phyloP scores from a whole-genome alignment of 345 rosid species.

The Salix purpurea region DNA sequence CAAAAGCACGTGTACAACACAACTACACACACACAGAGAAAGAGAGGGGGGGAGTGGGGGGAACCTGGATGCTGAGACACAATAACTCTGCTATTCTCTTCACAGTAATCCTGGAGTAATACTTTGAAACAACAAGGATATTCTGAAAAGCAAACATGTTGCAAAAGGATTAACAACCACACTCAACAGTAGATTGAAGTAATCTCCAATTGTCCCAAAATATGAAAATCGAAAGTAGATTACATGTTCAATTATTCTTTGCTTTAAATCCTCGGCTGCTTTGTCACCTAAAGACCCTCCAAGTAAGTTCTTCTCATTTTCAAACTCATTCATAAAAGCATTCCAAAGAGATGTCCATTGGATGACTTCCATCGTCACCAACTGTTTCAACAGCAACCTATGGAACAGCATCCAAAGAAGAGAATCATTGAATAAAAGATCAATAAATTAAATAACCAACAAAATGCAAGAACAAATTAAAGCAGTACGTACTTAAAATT shows the following conservation, averaged over 20 bases:
- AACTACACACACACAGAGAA: neutral
- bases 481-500: conserved; percentile 60
- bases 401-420: conserved; percentile 8
- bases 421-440: neutral
- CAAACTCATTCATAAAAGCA: conserved; percentile 77
- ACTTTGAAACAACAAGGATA: conserved; percentile 93
- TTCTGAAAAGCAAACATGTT: conserved; percentile 54
- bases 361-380: conserved; percentile 97
- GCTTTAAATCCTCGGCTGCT: conserved; percentile 91
- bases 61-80: conserved; percentile 78
- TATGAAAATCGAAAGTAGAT: neutral
- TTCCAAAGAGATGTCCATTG: conserved; percentile 96
- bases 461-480: neutral
- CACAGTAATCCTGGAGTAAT: conserved; percentile 80
- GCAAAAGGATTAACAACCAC: neutral
- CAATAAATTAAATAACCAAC: neutral
- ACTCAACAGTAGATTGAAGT: neutral
- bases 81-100: conserved; percentile 84
- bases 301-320: conserved; percentile 68
- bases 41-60: neutral
- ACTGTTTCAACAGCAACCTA: conserved; percentile 78
- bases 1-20: neutral
- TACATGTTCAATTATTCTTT: conserved; percentile 94
- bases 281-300: conserved; percentile 88
- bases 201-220: neutral